Conservation (phyloP, 805 yeast species). For the Clavispora fructus region DNA sequence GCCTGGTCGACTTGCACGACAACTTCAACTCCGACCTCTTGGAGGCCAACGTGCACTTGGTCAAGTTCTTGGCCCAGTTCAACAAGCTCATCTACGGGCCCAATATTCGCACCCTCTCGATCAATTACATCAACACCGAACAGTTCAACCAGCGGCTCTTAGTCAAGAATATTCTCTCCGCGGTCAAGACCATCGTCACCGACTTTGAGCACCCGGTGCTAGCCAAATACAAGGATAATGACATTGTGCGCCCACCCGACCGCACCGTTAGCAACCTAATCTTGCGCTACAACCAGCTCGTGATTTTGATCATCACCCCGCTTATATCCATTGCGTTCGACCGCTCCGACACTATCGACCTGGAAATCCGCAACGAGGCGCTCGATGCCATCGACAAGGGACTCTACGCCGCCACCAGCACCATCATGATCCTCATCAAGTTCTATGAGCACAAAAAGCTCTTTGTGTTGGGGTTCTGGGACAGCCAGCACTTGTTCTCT, state of each 20-base stretch:
- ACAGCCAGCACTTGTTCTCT: slow-evolving; percentile 32
- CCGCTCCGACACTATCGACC: slow-evolving; percentile 12
- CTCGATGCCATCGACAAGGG: slow-evolving; percentile 24
- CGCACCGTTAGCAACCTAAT: slow-evolving; percentile 31
- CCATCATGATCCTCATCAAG: slow-evolving; percentile 25
- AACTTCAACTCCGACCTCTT: slow-evolving; percentile 25
- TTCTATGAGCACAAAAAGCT: slow-evolving; percentile 24
- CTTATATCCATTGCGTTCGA: slow-evolving; percentile 28
- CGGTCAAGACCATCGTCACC: slow-evolving; percentile 23
- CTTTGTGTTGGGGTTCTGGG: slow-evolving; percentile 36
- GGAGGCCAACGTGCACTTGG: slow-evolving; percentile 35
- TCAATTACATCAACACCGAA: slow-evolving; percentile 37
- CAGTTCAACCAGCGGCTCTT: slow-evolving; percentile 34
- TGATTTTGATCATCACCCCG: slow-evolving; percentile 30
- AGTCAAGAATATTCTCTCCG: slow-evolving; percentile 24
- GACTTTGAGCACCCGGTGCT: slow-evolving; percentile 30
- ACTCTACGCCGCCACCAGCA: slow-evolving; percentile 23
- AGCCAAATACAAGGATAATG: slow-evolving; percentile 16
- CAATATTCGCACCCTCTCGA: slow-evolving; percentile 32
- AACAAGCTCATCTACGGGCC: slow-evolving; percentile 36
- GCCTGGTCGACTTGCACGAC: slow-evolving; percentile 23
- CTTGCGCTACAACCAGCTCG: slow-evolving; percentile 31
- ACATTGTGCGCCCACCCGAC: slow-evolving; percentile 17
- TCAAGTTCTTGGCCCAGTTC: slow-evolving; percentile 33
- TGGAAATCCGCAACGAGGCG: slow-evolving; percentile 21